Evolutionary conservation across 2,329 filamentous ascomycete species (phyloP), one percentile per base, ranked within the genome.

Genomic region (Fusarium agapanthi): DNA sequence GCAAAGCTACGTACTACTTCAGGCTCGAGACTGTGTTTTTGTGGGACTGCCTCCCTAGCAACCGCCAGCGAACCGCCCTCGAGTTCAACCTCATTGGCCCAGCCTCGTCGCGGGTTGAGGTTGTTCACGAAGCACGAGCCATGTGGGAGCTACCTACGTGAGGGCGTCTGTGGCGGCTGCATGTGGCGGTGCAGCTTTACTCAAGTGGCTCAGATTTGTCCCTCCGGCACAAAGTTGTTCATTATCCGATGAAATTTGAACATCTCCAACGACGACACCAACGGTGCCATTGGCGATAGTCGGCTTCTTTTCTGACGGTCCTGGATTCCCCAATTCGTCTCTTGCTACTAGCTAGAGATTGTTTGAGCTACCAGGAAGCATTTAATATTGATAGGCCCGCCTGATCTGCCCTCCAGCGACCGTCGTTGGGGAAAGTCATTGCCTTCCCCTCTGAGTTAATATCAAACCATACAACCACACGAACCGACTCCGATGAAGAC

Each of bases 41-140:
- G 35, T 56, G 67, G 67, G 41, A 26, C 61, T 47, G 20, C 14
- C 54, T 38, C 54, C 67, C 34, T 69, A 37, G 66, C 66, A 88
- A 89, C 87, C 78, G 80, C 87, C 74, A 80, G 76, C 87, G 88
- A 91, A 91, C 89, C 56, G 78, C 77, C 20, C 8, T 43, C 8
- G 13, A 12, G 20, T 45, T 24, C 28, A 38, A 30, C 75, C 30
- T 80, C 61, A 88, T 88, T 88, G 86, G 86, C 44, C 69, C 66
- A 73, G 59, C 71, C 67, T 54, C 70, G 59, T 58, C 65, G 67
- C 71, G 71, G 69, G 70, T 35, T 66, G 64, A 73, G 20, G 34
- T 53, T 35, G 22, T 54, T 45, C 56, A 50, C 43, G 65, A 48
- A 61, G 41, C 44, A 64, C 40, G 67, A 73, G 63, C 77, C 73